These are phyloP conservation scores for Guillardia theta DNA, from an alignment of 78 protist species.

Conservation along the genomic window DNA sequence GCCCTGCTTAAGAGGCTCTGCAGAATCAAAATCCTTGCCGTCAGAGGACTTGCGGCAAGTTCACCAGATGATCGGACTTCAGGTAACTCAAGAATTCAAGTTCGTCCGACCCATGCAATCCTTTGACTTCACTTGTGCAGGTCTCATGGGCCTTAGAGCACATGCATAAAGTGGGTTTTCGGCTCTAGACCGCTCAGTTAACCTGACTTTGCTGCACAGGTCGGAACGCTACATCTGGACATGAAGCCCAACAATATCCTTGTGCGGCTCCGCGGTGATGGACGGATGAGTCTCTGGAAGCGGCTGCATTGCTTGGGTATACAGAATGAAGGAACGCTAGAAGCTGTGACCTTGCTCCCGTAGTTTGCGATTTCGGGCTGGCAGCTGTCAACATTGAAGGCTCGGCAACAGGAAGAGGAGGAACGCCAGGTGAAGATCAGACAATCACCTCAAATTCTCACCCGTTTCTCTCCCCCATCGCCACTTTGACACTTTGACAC, in stretches of 20 bases:
- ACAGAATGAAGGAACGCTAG: background rate
- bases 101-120: no score
- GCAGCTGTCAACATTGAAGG: constrained; percentile 2
- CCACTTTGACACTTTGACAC: no score
- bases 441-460: no score
- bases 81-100: no score
- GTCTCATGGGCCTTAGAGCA: constrained; percentile 1
- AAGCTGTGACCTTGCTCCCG: background rate
- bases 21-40: background rate
- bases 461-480: no score
- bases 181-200: background rate
- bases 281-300: background rate
- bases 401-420: background rate
- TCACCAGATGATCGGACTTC: constrained; percentile 15
- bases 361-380: background rate
- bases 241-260: constrained; percentile 18
- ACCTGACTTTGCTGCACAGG: background rate
- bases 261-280: background rate
- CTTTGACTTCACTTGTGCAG: no score
- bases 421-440: background rate
- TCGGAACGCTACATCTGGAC: background rate
- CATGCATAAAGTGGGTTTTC: background rate
- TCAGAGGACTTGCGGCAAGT: background rate
- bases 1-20: background rate
- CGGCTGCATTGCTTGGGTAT: no score